Percentiles rank a stretch among this genome's conserved stretches.
Evolutionary conservation across 257 asterid genomes (phyloP).

Genomic region (Verbascum thapsus): DNA sequence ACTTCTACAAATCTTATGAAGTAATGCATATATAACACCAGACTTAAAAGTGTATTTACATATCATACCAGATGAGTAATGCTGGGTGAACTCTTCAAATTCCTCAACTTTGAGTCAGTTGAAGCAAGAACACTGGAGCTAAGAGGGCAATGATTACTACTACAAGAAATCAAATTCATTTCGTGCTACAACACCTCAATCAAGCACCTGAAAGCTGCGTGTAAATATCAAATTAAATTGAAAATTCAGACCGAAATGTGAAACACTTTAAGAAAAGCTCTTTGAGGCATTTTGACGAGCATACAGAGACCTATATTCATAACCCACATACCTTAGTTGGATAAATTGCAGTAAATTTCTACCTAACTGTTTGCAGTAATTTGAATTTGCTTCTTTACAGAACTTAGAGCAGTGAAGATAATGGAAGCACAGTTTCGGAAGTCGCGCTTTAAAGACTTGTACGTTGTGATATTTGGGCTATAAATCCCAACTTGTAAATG

Average conservation of each 20-base stretch:
- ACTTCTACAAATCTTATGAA: slow-evolving; percentile 2
- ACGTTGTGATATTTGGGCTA: slow-evolving; percentile 17
- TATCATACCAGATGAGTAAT: slow-evolving; percentile 36
- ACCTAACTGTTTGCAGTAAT: background rate
- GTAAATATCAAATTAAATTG: slow-evolving; percentile 3
- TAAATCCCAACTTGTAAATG: background rate
- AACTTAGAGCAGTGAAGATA: slow-evolving; percentile 27
- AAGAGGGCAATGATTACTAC: slow-evolving; percentile 33
- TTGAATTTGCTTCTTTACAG: slow-evolving; percentile 7
- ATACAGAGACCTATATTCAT: background rate
- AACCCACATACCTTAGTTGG: slow-evolving; percentile 28
- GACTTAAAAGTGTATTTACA: background rate
- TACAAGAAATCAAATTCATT: slow-evolving; percentile 51
- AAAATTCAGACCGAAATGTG: background rate
- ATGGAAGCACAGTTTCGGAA: slow-evolving; percentile 23
- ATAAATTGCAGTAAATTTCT: background rate
- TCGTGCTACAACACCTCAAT: slow-evolving; percentile 24
- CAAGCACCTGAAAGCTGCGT: slow-evolving; percentile 31
- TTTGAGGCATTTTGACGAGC: slow-evolving; percentile 34
- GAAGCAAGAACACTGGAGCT: slow-evolving; percentile 34
- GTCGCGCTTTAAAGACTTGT: slow-evolving; percentile 15
- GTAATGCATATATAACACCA: background rate
- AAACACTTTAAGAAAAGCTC: background rate
- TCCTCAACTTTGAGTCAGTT: slow-evolving; percentile 29
- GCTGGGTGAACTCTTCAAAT: slow-evolving; percentile 26